A percentile compares a stretch with the other conserved stretches of the same genome.
phyloP scores from a whole-genome alignment of 257 asterid species.

The Penstemon davidsonii region DNA sequence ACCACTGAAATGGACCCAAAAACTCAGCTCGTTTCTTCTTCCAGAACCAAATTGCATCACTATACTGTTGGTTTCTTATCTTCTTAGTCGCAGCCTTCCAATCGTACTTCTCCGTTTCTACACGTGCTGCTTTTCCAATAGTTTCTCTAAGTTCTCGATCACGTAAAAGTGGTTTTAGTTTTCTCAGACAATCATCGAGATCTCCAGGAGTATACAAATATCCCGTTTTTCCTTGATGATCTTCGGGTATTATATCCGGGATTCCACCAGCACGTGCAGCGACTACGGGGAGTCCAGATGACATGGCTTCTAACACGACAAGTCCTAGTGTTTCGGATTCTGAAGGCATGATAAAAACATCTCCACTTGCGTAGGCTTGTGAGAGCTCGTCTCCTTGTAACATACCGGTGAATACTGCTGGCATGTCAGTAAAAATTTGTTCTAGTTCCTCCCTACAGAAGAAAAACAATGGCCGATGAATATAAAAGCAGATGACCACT shows the following conservation, averaged over 20 bases:
- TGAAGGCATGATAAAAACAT: slow-evolving; percentile 85
- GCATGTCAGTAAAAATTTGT: slow-evolving; percentile 69
- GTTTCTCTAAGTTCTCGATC: slow-evolving; percentile 61
- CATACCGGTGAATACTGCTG: slow-evolving; percentile 90
- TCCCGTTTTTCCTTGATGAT: slow-evolving; percentile 81
- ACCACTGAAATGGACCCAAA: slow-evolving; percentile 69
- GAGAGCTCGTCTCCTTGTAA: slow-evolving; percentile 93
- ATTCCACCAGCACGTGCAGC: slow-evolving; percentile 99
- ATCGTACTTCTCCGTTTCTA: slow-evolving; percentile 82
- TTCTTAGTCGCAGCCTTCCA: slow-evolving; percentile 92
- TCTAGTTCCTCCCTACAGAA: slow-evolving; percentile 74
- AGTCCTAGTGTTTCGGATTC: slow-evolving; percentile 94
- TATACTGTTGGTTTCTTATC: slow-evolving; percentile 80
- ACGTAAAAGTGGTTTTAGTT: slow-evolving; percentile 62
- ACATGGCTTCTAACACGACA: slow-evolving; percentile 94
- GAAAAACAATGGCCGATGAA: background rate
- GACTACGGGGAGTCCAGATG: slow-evolving; percentile 91
- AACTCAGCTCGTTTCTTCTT: slow-evolving; percentile 65
- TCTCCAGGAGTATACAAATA: slow-evolving; percentile 82
- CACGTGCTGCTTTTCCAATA: slow-evolving; percentile 77
- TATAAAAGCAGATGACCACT: too few relatives aligned
- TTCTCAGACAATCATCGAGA: slow-evolving; percentile 81
- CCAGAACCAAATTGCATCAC: slow-evolving; percentile 93
- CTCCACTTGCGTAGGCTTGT: slow-evolving; percentile 94
- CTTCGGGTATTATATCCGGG: slow-evolving; percentile 82